Evolutionary conservation across 306 rosid genomes (phyloP).

Genomic region (Purshia tridentata): DNA sequence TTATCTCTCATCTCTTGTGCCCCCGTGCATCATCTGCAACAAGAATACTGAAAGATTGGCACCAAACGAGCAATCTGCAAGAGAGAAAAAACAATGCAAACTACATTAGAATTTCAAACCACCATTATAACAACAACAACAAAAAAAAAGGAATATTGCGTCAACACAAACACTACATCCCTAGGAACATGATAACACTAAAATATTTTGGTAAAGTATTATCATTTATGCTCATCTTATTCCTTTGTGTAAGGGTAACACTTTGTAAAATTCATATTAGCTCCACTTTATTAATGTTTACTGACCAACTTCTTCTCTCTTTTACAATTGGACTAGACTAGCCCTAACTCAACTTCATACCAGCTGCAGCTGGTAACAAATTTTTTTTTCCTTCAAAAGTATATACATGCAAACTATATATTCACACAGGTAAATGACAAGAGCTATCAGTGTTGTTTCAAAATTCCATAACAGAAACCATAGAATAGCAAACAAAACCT

Average conservation of each 20-base stretch:
- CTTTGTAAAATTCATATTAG: background rate
- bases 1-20: conserved; percentile 17
- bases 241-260: background rate
- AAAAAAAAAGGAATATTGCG: background rate
- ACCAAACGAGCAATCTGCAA: conserved; percentile 24
- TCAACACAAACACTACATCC: background rate
- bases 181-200: background rate
- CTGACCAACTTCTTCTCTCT: background rate
- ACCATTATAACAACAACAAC: background rate
- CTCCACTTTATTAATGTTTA: background rate
- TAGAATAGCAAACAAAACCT: background rate
- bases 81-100: conserved; percentile 4
- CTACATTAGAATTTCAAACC: background rate
- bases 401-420: background rate
- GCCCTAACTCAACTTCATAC: background rate
- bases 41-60: conserved; percentile 1
- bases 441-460: background rate
- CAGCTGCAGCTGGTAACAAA: background rate
- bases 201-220: background rate
- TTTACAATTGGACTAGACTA: background rate
- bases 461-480: background rate
- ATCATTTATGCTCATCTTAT: background rate
- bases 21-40: conserved; percentile 20
- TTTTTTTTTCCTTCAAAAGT: background rate
- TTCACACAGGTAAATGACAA: background rate